These are phyloP conservation scores for Striga hermonthica DNA, from an alignment of 305 asterid genomes.

Conservation along the genomic window DNA sequence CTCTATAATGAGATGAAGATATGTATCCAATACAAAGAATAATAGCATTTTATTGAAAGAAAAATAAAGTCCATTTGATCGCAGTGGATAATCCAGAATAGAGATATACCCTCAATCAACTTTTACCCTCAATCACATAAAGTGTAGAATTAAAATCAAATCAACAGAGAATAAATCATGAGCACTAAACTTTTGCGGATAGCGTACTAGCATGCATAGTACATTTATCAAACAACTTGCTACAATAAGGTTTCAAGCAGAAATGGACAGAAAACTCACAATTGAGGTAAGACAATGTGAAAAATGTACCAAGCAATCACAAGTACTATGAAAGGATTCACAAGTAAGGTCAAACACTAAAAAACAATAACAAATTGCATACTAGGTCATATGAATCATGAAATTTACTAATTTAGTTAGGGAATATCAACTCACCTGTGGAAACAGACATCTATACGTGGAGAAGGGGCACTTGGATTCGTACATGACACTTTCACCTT, in stretches of 20 bases:
- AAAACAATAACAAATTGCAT: slow-evolving; percentile 11
- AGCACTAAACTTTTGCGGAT: slow-evolving; percentile 1
- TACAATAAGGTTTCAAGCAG: slow-evolving; percentile 1
- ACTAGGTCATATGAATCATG: neutral
- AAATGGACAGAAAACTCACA: slow-evolving; percentile 9
- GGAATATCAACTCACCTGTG: slow-evolving; percentile 63
- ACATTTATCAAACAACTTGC: neutral
- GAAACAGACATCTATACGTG: slow-evolving; percentile 64
- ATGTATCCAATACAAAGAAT: slow-evolving; percentile 15
- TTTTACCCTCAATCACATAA: slow-evolving; percentile 9
- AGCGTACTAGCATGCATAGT: slow-evolving; percentile 7
- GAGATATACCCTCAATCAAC: neutral
- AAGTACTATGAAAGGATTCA: neutral
- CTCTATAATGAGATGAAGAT: slow-evolving; percentile 16
- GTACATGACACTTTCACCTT: slow-evolving; percentile 56
- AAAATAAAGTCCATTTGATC: neutral
- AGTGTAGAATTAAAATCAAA: slow-evolving; percentile 3
- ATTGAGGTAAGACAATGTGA: neutral
- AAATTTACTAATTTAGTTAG: slow-evolving; percentile 7
- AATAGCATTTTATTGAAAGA: slow-evolving; percentile 12
- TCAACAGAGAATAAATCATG: neutral
- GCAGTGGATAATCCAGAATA: neutral
- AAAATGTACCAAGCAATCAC: slow-evolving; percentile 4
- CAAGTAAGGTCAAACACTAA: neutral
- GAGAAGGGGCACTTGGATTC: slow-evolving; percentile 43